Evolutionary conservation across 352 stramenopile genomes (phyloP), one percentile per base, ranked within the genome.

Genomic region (Pythium biforme): DNA sequence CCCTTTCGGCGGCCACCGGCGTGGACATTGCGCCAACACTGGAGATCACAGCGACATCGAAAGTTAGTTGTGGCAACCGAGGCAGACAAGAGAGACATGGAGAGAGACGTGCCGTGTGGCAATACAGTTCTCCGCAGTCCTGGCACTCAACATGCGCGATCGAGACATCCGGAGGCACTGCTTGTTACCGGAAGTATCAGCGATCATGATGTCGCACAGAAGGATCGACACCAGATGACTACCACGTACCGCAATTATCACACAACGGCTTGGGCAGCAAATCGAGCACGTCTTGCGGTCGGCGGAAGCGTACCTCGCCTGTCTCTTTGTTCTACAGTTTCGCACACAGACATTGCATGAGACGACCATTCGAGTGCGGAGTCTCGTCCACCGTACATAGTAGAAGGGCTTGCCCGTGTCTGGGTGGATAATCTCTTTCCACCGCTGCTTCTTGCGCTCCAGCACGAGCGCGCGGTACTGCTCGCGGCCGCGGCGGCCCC

Each of bases 221-320:
- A n/a, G n/a, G n/a, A n/a, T n/a, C n/a, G n/a, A n/a, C n/a, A n/a
- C n/a, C n/a, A n/a, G n/a, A n/a, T n/a, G n/a, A n/a, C n/a, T n/a
- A n/a, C n/a, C n/a, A 58, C 60, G 31, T 61, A 92, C 83, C 75
- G 68, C 94, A 98, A 70, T 98, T 97, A 58, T 84, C 81, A 68
- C 95, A 98, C 4, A 77, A 34, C 22, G 90, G 95, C 33, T 83
- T 84, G 0, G 83, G 83, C 55, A 98, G 72, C 53, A 98, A 52
- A 69, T 98, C 91, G 46, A 98, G 79, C 14, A 98, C 65, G 53
- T 97, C 86, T 66, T 98, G 92, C 17, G 92, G 95, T 23, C 87
- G 77, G 8, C 94, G 83, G 66, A 94, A 95, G 15, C 89, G 77
- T 22, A 97, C 92, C 73, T 98, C 94, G 0, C 92, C 94, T 11